Percentiles rank a stretch among this genome's conserved stretches.
Evolutionary conservation across 1,284 basidiomycete species (phyloP).

Genomic region (Lentinula novae-zelandiae): DNA sequence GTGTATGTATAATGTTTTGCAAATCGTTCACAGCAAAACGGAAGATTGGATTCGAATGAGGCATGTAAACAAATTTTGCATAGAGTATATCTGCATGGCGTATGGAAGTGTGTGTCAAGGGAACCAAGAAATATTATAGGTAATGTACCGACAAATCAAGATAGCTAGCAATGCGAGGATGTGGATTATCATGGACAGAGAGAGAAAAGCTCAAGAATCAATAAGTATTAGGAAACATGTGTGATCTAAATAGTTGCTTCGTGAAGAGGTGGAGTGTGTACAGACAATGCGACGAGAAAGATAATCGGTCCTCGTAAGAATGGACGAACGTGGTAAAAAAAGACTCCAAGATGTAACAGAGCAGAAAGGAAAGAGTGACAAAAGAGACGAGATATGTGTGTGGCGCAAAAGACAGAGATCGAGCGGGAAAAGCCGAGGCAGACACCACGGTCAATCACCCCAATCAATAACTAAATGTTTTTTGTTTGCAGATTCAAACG

Average conservation of each 20-base stretch:
- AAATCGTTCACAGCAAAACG: not conserved
- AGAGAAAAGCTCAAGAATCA: not conserved
- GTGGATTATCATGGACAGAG: not conserved
- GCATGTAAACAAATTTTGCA: not conserved
- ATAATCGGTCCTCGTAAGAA: not conserved
- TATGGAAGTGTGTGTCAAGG: not conserved
- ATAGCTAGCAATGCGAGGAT: conserved; percentile 8
- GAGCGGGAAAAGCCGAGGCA: not conserved
- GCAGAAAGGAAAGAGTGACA: not conserved
- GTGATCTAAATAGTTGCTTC: conserved; percentile 1
- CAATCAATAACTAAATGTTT: conserved; percentile 11
- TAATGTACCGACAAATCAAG: conserved; percentile 8
- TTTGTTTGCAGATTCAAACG: conserved; percentile 21
- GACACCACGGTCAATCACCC: conserved; percentile 16
- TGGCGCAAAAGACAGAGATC: not conserved
- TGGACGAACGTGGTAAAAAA: not conserved
- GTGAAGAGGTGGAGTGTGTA: not conserved
- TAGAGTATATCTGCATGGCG: not conserved
- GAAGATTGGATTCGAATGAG: not conserved
- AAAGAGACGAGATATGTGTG: not conserved
- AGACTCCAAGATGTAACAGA: not conserved
- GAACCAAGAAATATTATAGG: conserved; percentile 4
- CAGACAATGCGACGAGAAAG: not conserved
- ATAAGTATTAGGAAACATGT: not conserved
- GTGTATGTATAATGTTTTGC: not conserved